phyloP scores from a whole-genome alignment of 257 asterid genomes.

The Linaria vulgaris region DNA sequence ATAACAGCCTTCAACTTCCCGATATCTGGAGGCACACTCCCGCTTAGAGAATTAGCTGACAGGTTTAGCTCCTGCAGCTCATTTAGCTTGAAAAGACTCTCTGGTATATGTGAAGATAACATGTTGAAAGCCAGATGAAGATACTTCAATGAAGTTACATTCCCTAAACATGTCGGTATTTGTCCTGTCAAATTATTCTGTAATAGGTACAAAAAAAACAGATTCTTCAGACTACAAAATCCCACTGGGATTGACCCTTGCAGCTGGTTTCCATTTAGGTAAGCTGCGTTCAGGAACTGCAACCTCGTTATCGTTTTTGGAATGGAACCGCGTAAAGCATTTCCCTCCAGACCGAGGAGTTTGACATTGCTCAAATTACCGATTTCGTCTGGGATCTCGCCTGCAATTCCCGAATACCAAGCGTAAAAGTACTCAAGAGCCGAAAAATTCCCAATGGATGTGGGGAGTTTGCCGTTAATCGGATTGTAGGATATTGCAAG shows the following conservation, averaged over 20 bases:
- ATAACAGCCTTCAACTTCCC: background rate
- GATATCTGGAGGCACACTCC: background rate
- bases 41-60: background rate
- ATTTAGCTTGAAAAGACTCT: background rate
- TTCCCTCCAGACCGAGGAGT: background rate
- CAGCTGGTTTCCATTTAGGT: background rate
- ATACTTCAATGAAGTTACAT: background rate
- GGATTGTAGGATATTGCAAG: constrained; percentile 5
- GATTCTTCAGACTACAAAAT: background rate
- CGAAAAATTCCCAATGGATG: constrained; percentile 3
- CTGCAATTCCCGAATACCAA: background rate
- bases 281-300: background rate
- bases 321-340: background rate
- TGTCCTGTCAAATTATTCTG: background rate
- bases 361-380: background rate
- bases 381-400: constrained; percentile 6
- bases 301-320: background rate
- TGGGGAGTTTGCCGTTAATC: background rate
- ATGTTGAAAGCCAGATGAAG: constrained; percentile 8
- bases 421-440: background rate
- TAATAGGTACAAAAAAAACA: background rate
- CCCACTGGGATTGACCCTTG: constrained; percentile 7
- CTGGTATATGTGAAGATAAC: constrained; percentile 12
- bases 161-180: constrained; percentile 6
- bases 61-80: constrained; percentile 6